These are phyloP conservation scores for Arthrobotrys sinensis DNA, from an alignment of 2,329 filamentous ascomycete species.

Conservation along the genomic window DNA sequence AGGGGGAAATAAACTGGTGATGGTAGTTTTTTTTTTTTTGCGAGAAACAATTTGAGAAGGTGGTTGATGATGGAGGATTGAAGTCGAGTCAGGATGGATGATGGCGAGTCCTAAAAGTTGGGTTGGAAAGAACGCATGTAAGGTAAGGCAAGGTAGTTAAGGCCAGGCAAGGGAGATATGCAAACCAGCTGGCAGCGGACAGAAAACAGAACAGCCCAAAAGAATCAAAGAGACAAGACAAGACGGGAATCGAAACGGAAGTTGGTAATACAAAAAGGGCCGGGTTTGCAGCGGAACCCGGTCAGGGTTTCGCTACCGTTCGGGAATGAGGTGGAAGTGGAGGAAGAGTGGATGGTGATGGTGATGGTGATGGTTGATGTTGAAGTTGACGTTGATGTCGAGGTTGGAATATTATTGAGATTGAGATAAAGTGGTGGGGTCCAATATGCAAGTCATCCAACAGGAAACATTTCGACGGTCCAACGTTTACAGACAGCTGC, in stretches of 20 bases:
- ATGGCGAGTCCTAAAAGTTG: slow-evolving; percentile 30
- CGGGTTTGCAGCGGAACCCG: slow-evolving; percentile 16
- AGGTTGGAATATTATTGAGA: neutral
- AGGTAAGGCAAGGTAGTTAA: slow-evolving; percentile 14
- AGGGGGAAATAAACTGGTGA: neutral
- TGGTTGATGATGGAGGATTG: slow-evolving; percentile 12
- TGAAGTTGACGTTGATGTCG: slow-evolving; percentile 62
- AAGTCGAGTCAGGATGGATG: slow-evolving; percentile 3
- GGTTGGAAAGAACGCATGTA: slow-evolving; percentile 44
- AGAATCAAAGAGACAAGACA: neutral
- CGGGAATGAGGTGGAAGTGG: slow-evolving; percentile 53
- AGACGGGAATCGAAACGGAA: slow-evolving; percentile 22
- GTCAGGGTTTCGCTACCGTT: slow-evolving; percentile 41
- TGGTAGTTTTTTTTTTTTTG: neutral
- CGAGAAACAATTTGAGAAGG: neutral
- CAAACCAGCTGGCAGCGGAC: slow-evolving; percentile 48
- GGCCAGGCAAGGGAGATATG: slow-evolving; percentile 21
- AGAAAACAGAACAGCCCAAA: neutral
- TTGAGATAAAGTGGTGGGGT: neutral
- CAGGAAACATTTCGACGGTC: too few relatives aligned
- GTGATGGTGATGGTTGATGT: slow-evolving; percentile 76
- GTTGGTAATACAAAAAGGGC: slow-evolving; percentile 1
- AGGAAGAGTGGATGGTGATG: slow-evolving; percentile 40
- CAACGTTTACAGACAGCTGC: too few relatives aligned
- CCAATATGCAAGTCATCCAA: too few relatives aligned